phyloP scores from a whole-genome alignment of 2,329 filamentous ascomycete species.

The Pseudocercospora pini-densiflorae region DNA sequence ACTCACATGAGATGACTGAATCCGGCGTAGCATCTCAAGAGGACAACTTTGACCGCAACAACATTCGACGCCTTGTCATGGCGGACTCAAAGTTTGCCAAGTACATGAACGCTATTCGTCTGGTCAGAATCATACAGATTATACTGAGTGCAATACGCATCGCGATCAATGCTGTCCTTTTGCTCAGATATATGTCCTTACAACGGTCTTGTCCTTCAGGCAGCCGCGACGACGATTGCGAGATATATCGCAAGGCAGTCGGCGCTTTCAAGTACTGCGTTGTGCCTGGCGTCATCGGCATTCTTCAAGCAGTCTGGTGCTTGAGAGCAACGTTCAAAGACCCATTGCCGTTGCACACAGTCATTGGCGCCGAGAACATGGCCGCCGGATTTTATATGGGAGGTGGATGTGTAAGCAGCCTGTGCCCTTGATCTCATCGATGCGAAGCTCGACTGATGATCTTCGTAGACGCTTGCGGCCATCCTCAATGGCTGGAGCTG shows the following conservation, averaged over 20 bases:
- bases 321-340: not conserved
- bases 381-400: conserved; percentile 10
- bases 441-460: not conserved
- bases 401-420: conserved; percentile 2
- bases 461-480: not conserved
- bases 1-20: not conserved
- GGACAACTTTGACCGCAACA: not conserved
- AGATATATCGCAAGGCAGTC: conserved; percentile 8
- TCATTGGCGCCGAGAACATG: not conserved
- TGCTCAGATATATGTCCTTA: not conserved
- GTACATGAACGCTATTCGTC: not conserved
- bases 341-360: not conserved
- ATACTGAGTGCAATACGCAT: not conserved
- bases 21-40: not conserved
- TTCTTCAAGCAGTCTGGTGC: not conserved
- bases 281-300: not conserved
- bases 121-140: not conserved
- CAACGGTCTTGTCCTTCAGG: not conserved
- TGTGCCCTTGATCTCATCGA: not conserved
- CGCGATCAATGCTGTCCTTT: not conserved
- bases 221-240: not conserved
- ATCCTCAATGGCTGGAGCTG: conserved; percentile 9
- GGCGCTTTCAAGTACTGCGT: conserved; percentile 9
- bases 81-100: not conserved
- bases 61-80: not conserved